Evolutionary conservation across 176 grass and related monocot genomes (phyloP), one percentile per base, ranked within the genome.

Genomic region (Phragmites australis): DNA sequence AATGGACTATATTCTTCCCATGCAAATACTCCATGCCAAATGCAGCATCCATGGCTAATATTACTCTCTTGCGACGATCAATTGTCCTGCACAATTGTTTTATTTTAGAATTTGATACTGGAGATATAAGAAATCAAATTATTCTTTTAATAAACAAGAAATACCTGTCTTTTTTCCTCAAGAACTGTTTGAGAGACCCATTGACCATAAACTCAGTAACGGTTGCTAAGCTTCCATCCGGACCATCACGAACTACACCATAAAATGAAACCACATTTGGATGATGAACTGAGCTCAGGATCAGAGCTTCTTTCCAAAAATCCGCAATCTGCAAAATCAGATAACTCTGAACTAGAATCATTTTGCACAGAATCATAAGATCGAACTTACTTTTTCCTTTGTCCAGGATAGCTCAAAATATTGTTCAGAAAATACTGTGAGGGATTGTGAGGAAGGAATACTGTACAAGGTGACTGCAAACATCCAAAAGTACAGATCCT

Each of bases 1-100:
- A 99, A 87, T 99, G 96, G 52, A 99, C 96, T 46, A 95, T 99
- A 77, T 99, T 95, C 79, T 93, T 99, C 47, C 82, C 81, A 19
- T 99, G 96, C 86, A 99, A 89, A 94, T 99, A 99, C 81, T 99
- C 96, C 96, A 99, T 99, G 51, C 96, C 96, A 84, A 95, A 99
- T 78, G 96, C 96, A 74, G 88, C 86, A 88, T 93, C 96, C 96
- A 95, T 99, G 12, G 96, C 88, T 83, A 99, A 88, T 82, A 99
- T 95, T 78, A 99, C 80, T 83, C 96, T 91, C 81, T 99, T 99
- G 22, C 96, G 83, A 14, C 96, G 92, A 89, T 99, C 96, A 56
- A 99, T 91, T 71, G 96, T 99, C 79, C 96, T 99, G 76, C 29
- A 44, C 9, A 89, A 48, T 63, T 53, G 13, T 13, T 72, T 65